Evolutionary conservation across 2,329 filamentous ascomycete species (phyloP), one percentile per base, ranked within the genome.

Genomic region (Penicillium palitans): DNA sequence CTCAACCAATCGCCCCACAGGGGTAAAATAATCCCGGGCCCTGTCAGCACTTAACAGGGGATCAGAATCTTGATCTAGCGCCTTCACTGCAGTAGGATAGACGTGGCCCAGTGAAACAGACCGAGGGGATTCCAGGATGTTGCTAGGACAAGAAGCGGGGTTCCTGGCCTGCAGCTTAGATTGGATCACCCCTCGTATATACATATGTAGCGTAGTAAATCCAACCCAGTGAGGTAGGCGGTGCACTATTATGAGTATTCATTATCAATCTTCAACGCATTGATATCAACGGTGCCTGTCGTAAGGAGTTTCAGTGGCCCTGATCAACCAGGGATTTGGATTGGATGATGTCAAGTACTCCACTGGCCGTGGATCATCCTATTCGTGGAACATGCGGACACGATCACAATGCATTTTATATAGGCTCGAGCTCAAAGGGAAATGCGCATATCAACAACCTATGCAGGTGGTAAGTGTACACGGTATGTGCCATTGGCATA

Each of bases 201-300:
- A 15, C 31, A 15, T 33, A 33, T 33, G 12, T 13, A 15, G 31
- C 19, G 31, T 13, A 15, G 31, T 33, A 33, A 35, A 31, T 21
- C 10, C 12, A 29, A 27, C 15, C 15, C 9, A 35, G 21, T 21
- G 46, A 13, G 19, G 42, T 27, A 17, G 31, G 33, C 24, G 39
- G 24, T 52, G 42, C 35, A 29, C 7, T 33, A 29, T 57, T 51
- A 57, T 31, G 41, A 52, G 40, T 61, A 55, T 53, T 24, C 42
- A 63, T 62, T 65, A 59, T 66, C 54, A 66, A 61, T 57, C 48
- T 58, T 37, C 21, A n/a, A n/a, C 29, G 50, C 59, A 55, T 29
- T 62, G 56, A 53, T 47, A 37, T 39, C 53, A 40, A 33, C 5
- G 12, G 45, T 31, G 13, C 39, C 21, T 49, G 45, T 42, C 25